Percentiles rank a stretch among this genome's conserved stretches.
Evolutionary conservation across 2,329 filamentous ascomycete species (phyloP).

Genomic region (Magnaporthiopsis rhizophila): DNA sequence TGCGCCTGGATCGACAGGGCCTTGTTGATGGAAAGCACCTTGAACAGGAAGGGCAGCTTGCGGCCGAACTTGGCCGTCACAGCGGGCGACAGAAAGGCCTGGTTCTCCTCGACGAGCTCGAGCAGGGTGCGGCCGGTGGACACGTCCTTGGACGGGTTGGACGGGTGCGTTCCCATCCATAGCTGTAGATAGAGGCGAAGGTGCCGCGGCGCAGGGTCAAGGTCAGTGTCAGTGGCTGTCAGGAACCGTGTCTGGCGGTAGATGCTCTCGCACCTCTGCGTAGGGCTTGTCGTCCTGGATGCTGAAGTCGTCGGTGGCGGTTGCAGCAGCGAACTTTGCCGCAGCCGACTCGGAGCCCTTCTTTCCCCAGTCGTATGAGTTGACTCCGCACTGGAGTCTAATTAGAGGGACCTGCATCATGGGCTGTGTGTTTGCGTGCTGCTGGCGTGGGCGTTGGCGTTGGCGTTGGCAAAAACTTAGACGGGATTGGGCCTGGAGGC

Average conservation of each 20-base stretch:
- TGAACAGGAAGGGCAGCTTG: constrained; percentile 94
- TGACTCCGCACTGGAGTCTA: constrained; percentile 83
- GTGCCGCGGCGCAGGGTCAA: constrained; percentile 15
- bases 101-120: constrained; percentile 81
- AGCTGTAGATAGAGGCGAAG: constrained; percentile 44
- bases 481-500: too few species aligned
- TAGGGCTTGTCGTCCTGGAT: constrained; percentile 88
- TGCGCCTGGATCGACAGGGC: constrained; percentile 96
- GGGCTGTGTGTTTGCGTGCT: background rate
- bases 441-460: too few species aligned
- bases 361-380: constrained; percentile 99
- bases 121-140: constrained; percentile 76
- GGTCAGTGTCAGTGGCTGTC: background rate
- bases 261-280: constrained; percentile 59
- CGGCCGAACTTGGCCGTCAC: constrained; percentile 67
- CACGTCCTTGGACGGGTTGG: constrained; percentile 86
- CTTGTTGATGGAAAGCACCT: constrained; percentile 92
- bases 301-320: constrained; percentile 62
- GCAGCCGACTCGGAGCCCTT: constrained; percentile 79
- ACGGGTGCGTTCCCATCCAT: constrained; percentile 99
- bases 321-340: constrained; percentile 82
- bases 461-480: background rate
- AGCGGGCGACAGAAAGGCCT: constrained; percentile 66
- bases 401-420: constrained; percentile 71
- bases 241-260: background rate